Conservation (phyloP, 805 yeast species). For the Kregervanrija delftensis region DNA sequence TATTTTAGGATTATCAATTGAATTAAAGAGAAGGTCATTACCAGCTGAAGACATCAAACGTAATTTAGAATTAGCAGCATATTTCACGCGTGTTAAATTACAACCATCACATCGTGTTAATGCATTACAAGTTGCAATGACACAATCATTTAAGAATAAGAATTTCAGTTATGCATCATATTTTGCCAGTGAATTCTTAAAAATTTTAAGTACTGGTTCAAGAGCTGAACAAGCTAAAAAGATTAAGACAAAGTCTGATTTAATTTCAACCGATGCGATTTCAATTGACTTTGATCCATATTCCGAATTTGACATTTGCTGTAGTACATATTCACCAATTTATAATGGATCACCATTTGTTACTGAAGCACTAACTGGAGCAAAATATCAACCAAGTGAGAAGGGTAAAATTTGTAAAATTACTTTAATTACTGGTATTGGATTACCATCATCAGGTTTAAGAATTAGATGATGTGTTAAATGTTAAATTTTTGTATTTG, state of each 20-base stretch:
- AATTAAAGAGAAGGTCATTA: slow-evolving; percentile 77
- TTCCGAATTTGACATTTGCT: slow-evolving; percentile 87
- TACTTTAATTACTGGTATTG: slow-evolving; percentile 71
- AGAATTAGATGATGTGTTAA: slow-evolving; percentile 32
- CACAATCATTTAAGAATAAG: slow-evolving; percentile 81
- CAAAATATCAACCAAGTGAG: slow-evolving; percentile 69
- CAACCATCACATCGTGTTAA: slow-evolving; percentile 78
- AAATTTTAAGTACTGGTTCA: slow-evolving; percentile 62
- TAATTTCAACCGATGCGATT: slow-evolving; percentile 75
- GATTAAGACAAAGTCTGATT: slow-evolving; percentile 73
- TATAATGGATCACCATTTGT: slow-evolving; percentile 67
- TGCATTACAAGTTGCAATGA: slow-evolving; percentile 93
- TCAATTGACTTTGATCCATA: slow-evolving; percentile 90
- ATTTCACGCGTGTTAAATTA: slow-evolving; percentile 80
- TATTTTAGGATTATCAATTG: slow-evolving; percentile 87
- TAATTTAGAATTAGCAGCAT: slow-evolving; percentile 90
- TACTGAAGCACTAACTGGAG: slow-evolving; percentile 82
- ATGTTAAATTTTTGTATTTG: slow-evolving; percentile 4
- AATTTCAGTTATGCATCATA: slow-evolving; percentile 83
- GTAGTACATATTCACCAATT: slow-evolving; percentile 81
- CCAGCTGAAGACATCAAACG: slow-evolving; percentile 70
- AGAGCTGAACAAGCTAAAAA: slow-evolving; percentile 86
- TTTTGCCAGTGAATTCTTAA: slow-evolving; percentile 80
- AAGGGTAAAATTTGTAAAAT: slow-evolving; percentile 76
- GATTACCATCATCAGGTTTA: slow-evolving; percentile 89